Evolutionary conservation across 176 grass and related monocot genomes (phyloP).

Genomic region (Oryza rufipogon): DNA sequence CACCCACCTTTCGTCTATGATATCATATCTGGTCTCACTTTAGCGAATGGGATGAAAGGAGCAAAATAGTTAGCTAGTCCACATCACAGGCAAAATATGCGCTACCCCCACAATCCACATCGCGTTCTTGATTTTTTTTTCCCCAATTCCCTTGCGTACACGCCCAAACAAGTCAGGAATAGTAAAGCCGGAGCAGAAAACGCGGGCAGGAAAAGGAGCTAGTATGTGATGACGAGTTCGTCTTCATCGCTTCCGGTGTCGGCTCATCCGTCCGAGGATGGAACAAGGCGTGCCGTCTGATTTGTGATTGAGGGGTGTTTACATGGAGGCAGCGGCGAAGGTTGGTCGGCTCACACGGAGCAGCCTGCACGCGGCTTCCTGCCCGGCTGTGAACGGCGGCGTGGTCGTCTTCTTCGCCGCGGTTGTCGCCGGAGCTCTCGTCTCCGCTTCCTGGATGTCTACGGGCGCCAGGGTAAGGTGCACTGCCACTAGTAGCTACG

Average conservation of each 20-base stretch:
- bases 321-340: slow-evolving; percentile 34
- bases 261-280: not conserved
- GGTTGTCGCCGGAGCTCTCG: slow-evolving; percentile 50
- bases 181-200: not conserved
- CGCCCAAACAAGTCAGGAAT: not conserved
- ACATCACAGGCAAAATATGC: slow-evolving; percentile 3
- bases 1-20: not conserved
- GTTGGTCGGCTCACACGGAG: slow-evolving; percentile 28
- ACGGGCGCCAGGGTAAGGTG: slow-evolving; percentile 36
- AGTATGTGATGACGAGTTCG: not conserved
- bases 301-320: not conserved
- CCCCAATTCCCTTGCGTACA: not conserved
- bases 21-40: not conserved
- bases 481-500: not conserved
- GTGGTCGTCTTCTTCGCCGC: slow-evolving; percentile 46
- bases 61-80: slow-evolving; percentile 22
- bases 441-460: slow-evolving; percentile 49
- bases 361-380: slow-evolving; percentile 28
- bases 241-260: not conserved
- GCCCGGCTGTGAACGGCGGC: slow-evolving; percentile 23
- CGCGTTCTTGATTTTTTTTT: not conserved
- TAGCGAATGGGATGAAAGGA: not conserved
- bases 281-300: not conserved
- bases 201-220: not conserved
- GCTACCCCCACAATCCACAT: not conserved